phyloP scores from a whole-genome alignment of 148 eudicot species.

The Amaranthus cruentus region DNA sequence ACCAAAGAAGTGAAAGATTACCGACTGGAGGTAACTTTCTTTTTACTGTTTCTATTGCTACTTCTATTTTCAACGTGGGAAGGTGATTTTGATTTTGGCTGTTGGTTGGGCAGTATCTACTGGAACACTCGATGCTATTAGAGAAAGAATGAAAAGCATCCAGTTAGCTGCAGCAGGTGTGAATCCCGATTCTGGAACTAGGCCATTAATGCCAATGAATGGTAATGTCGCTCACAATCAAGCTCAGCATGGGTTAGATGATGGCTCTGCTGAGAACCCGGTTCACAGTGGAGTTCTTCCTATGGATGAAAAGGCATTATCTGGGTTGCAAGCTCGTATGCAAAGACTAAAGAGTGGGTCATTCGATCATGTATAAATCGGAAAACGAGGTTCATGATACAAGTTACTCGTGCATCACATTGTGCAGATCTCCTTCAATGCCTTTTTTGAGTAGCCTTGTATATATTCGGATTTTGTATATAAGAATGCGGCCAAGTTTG shows the following conservation, averaged over 20 bases:
- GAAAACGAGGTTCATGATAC: neutral
- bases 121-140: constrained; percentile 82
- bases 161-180: constrained; percentile 71
- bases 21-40: constrained; percentile 54
- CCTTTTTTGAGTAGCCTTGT: constrained; percentile 5
- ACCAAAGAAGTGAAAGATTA: constrained; percentile 53
- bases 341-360: constrained; percentile 96
- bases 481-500: constrained; percentile 11
- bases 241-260: constrained; percentile 35
- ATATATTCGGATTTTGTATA: constrained; percentile 25
- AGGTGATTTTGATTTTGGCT: neutral
- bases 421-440: constrained; percentile 1
- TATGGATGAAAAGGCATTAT: constrained; percentile 91
- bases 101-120: constrained; percentile 42
- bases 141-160: constrained; percentile 95
- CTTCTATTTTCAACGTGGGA: neutral
- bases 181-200: constrained; percentile 52
- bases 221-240: constrained; percentile 46
- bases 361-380: constrained; percentile 49
- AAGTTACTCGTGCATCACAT: constrained; percentile 4
- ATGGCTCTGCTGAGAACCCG: constrained; percentile 36
- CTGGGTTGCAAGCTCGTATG: constrained; percentile 98
- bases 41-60: neutral
- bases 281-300: constrained; percentile 69
- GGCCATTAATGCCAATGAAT: constrained; percentile 54